These are phyloP conservation scores for Botrytis aclada DNA, from an alignment of 2,329 filamentous ascomycete genomes.

Conservation along the genomic window DNA sequence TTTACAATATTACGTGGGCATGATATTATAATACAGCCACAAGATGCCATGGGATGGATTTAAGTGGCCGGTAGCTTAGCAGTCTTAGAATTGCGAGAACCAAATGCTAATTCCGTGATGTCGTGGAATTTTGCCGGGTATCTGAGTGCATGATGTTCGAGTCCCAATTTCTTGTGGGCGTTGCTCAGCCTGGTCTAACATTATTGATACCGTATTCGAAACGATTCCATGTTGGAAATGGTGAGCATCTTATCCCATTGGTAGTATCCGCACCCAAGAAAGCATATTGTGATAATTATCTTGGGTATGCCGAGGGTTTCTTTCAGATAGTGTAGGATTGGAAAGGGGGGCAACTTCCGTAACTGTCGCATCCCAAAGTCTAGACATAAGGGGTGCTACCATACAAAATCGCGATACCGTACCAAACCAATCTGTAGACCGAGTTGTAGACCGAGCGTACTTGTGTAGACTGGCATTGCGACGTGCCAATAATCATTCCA, in stretches of 20 bases:
- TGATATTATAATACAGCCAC: slow-evolving; percentile 25
- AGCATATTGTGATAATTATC: slow-evolving; percentile 8
- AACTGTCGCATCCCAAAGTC: slow-evolving; percentile 5
- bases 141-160: slow-evolving; percentile 25
- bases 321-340: slow-evolving; percentile 8
- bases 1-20: slow-evolving; percentile 21
- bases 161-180: slow-evolving; percentile 13
- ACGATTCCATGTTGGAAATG: slow-evolving; percentile 12
- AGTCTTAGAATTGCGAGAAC: slow-evolving; percentile 21
- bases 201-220: slow-evolving; percentile 11
- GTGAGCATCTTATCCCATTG: slow-evolving; percentile 10
- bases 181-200: slow-evolving; percentile 19
- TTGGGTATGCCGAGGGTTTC: slow-evolving; percentile 12
- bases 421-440: slow-evolving; percentile 2
- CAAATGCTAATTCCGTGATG: slow-evolving; percentile 20
- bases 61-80: slow-evolving; percentile 15
- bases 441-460: slow-evolving; percentile 15
- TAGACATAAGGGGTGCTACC: slow-evolving; percentile 9
- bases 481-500: slow-evolving; percentile 15
- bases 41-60: slow-evolving; percentile 23
- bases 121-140: slow-evolving; percentile 30
- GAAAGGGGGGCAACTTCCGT: slow-evolving; percentile 7
- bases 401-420: slow-evolving; percentile 9
- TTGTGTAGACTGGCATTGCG: slow-evolving; percentile 1
- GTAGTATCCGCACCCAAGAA: slow-evolving; percentile 10